Conservation (phyloP, 1,284 basidiomycete species). For the Ustilago xerochloae region DNA sequence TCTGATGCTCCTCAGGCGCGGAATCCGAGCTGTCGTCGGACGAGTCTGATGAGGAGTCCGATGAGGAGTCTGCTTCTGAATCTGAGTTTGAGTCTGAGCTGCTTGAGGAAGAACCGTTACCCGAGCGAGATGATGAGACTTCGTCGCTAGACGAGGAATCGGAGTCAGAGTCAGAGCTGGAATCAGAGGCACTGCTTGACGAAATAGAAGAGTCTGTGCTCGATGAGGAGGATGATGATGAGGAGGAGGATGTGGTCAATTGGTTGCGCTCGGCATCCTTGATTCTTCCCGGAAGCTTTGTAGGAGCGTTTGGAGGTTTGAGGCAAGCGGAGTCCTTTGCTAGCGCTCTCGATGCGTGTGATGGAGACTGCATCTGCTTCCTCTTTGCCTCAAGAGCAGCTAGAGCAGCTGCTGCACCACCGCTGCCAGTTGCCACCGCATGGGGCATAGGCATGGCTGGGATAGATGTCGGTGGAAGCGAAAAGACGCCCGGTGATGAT, state of each 20-base stretch:
- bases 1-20: slow-evolving; percentile 20
- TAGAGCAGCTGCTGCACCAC: slow-evolving; percentile 22
- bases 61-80: background rate
- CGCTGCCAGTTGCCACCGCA: background rate
- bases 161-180: background rate
- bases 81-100: background rate
- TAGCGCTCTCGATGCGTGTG: background rate
- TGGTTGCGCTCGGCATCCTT: no score
- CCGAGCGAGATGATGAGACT: no score
- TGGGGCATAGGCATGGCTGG: slow-evolving; percentile 17
- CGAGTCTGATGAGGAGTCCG: background rate
- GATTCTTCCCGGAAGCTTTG: no score
- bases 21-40: slow-evolving; percentile 7
- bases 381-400: slow-evolving; percentile 37
- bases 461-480: no score
- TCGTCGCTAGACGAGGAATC: background rate
- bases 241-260: background rate
- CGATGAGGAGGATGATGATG: slow-evolving; percentile 7
- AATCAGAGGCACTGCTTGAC: background rate
- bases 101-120: background rate
- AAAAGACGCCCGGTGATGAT: no score
- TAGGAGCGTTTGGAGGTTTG: no score
- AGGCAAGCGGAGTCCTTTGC: no score
- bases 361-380: slow-evolving; percentile 8
- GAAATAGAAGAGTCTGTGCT: background rate